Evolutionary conservation across 108 stramenopile species (phyloP).

Genomic region (Craspedostauros australis): DNA sequence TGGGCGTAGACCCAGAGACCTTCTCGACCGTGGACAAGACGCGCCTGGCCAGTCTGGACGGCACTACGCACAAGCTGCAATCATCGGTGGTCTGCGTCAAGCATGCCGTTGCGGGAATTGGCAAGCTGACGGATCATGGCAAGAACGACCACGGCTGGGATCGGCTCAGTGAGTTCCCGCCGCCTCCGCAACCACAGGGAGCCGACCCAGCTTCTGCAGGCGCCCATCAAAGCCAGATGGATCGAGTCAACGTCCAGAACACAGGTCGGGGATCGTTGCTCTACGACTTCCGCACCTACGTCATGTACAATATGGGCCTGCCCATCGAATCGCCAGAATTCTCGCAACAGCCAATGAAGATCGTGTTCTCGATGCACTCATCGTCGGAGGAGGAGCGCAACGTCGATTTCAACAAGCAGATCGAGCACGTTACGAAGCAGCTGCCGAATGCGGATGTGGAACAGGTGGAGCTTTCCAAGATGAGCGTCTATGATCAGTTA

Average conservation of each 20-base stretch:
- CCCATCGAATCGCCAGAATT: slow-evolving; percentile 1
- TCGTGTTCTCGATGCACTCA: slow-evolving; percentile 35
- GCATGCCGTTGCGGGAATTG: slow-evolving; percentile 43
- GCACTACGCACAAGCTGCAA: neutral
- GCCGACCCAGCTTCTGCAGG: slow-evolving; percentile 2
- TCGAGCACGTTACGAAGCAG: slow-evolving; percentile 6
- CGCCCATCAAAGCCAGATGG: no score
- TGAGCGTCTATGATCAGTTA: slow-evolving; percentile 32
- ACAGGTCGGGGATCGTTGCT: slow-evolving; percentile 27
- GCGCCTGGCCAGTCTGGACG: neutral
- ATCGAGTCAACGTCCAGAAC: slow-evolving; percentile 22
- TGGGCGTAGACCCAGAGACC: slow-evolving; percentile 26
- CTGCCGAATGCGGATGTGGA: slow-evolving; percentile 21
- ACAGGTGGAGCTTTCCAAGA: slow-evolving; percentile 11
- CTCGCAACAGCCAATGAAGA: slow-evolving; percentile 8
- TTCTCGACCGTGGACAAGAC: slow-evolving; percentile 25
- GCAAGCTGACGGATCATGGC: slow-evolving; percentile 53
- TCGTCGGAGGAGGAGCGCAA: slow-evolving; percentile 25
- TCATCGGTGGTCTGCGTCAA: slow-evolving; percentile 26
- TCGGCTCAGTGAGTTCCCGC: no score
- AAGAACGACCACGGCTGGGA: slow-evolving; percentile 38
- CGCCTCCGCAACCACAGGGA: slow-evolving; percentile 1
- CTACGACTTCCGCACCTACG: slow-evolving; percentile 33
- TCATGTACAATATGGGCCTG: slow-evolving; percentile 32
- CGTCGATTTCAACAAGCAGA: slow-evolving; percentile 25